phyloP scores from a whole-genome alignment of 2,329 filamentous ascomycete genomes.

The Diplodia intermedia region DNA sequence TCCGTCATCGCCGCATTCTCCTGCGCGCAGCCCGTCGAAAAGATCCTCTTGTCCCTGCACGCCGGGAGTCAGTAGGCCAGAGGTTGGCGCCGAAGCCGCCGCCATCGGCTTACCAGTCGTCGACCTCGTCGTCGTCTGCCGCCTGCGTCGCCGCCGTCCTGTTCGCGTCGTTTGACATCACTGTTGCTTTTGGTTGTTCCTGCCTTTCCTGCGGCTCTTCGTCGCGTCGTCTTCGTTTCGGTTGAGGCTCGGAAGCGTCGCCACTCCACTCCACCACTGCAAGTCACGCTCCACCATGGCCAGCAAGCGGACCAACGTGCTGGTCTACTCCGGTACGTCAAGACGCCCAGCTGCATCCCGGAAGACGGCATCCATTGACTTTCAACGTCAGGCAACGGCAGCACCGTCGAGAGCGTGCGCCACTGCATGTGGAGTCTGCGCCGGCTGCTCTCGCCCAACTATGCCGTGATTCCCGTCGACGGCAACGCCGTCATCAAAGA shows the following conservation, averaged over 20 bases:
- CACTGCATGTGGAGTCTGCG: conserved; percentile 89
- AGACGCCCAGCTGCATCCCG: not conserved
- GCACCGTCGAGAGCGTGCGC: conserved; percentile 84
- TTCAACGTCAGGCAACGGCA: conserved; percentile 71
- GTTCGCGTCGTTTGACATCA: conserved; percentile 66
- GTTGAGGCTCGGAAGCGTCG: conserved; percentile 42
- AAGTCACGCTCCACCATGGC: conserved; percentile 59
- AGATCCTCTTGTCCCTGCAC: conserved; percentile 93
- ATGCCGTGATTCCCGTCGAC: conserved; percentile 87
- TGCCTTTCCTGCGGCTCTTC: not conserved
- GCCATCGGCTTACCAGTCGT: conserved; percentile 78
- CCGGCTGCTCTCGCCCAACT: conserved; percentile 84
- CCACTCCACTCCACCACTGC: conserved; percentile 39
- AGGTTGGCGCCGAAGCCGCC: not conserved
- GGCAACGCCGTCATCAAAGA: conserved; percentile 84
- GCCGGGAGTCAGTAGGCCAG: conserved; percentile 26
- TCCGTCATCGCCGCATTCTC: conserved; percentile 85
- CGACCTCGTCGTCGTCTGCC: conserved; percentile 82
- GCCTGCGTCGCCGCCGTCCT: conserved; percentile 37
- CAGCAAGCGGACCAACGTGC: conserved; percentile 79
- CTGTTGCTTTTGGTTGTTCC: conserved; percentile 21
- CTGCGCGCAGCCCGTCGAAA: conserved; percentile 94
- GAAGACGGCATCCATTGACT: conserved; percentile 9
- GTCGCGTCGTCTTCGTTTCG: conserved; percentile 33
- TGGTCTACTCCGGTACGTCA: conserved; percentile 85